These are phyloP conservation scores for Bruguiera parviflora DNA, from an alignment of 345 rosid species.

Conservation along the genomic window DNA sequence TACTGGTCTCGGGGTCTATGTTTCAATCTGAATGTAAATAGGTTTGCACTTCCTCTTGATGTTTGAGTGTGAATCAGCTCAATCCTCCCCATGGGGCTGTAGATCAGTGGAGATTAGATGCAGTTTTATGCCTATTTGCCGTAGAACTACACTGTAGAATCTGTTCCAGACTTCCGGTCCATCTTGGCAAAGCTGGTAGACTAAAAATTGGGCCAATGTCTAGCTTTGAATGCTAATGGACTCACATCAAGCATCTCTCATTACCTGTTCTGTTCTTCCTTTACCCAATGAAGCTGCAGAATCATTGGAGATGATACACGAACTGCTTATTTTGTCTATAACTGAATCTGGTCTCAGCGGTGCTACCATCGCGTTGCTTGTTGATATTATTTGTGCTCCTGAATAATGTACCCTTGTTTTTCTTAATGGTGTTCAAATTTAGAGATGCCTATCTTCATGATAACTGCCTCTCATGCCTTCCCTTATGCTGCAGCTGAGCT, in stretches of 20 bases:
- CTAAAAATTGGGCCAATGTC: slow-evolving; percentile 17
- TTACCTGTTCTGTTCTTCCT: slow-evolving; percentile 9
- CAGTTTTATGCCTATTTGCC: too few species aligned
- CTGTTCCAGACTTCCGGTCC: slow-evolving; percentile 14
- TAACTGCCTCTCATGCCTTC: background rate
- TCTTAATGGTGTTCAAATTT: background rate
- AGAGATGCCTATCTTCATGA: background rate
- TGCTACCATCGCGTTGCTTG: too few species aligned
- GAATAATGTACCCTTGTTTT: background rate
- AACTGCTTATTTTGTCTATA: too few species aligned
- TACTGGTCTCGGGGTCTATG: background rate
- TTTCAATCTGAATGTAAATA: too few species aligned
- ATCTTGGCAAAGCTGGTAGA: slow-evolving; percentile 39
- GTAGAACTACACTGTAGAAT: too few species aligned
- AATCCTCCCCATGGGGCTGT: too few species aligned
- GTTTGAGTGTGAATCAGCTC: too few species aligned
- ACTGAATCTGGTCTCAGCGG: too few species aligned
- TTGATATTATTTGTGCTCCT: background rate
- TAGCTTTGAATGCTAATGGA: slow-evolving; percentile 55
- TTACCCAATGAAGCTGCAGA: slow-evolving; percentile 20
- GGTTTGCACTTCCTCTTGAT: too few species aligned
- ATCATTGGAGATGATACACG: slow-evolving; percentile 35
- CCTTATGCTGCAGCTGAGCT: slow-evolving; percentile 67
- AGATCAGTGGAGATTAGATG: too few species aligned
- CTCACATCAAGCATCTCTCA: slow-evolving; percentile 17